phyloP scores from a whole-genome alignment of 2,329 filamentous ascomycete genomes.

The Ophiocordyceps camponoti-leonardi region DNA sequence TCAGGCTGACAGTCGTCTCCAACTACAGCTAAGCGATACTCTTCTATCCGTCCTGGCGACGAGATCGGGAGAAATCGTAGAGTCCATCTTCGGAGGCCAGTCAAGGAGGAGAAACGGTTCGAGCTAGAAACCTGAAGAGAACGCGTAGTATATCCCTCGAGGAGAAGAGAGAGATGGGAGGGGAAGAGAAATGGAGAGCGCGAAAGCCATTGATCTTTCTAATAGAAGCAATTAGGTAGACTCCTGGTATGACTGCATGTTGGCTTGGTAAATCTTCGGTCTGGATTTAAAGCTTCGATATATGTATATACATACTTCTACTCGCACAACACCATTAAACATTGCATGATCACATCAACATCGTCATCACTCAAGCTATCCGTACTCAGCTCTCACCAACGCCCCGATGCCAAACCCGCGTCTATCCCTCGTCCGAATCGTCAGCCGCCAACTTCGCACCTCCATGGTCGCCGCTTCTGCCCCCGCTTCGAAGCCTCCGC shows the following conservation, averaged over 20 bases:
- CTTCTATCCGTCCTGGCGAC: constrained; percentile 63
- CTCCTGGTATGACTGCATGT: no score
- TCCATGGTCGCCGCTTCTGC: background rate
- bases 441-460: background rate
- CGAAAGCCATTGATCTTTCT: no score
- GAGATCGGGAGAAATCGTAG: constrained; percentile 60
- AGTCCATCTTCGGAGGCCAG: constrained; percentile 45
- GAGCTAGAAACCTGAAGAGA: background rate
- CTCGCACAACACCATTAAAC: no score
- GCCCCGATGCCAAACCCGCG: background rate
- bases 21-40: constrained; percentile 53
- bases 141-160: no score
- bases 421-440: background rate
- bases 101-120: background rate
- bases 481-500: background rate
- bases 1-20: constrained; percentile 6
- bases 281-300: no score
- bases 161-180: no score
- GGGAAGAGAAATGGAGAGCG: no score
- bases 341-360: background rate
- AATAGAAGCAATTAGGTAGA: no score
- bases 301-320: no score
- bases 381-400: no score
- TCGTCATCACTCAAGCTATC: background rate
- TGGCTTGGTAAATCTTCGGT: no score